Evolutionary conservation across 805 yeast genomes (phyloP).

Genomic region (Ogataea paraovalis): DNA sequence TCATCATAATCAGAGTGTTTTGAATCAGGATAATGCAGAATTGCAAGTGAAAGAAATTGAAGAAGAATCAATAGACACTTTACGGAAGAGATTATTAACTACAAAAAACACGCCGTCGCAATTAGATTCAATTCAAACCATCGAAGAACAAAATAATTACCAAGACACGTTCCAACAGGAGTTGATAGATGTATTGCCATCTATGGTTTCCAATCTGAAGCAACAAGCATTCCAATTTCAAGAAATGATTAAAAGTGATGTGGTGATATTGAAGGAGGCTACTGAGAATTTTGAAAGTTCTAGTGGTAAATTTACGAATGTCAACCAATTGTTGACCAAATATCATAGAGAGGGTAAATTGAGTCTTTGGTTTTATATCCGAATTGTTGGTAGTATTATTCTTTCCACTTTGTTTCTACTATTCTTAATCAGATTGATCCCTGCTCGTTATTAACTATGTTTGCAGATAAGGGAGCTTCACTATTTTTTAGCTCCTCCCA

Average conservation of each 20-base stretch:
- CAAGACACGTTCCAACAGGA: constrained; percentile 33
- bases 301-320: constrained; percentile 24
- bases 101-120: constrained; percentile 19
- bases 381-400: constrained; percentile 22
- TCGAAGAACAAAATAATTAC: constrained; percentile 25
- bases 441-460: constrained; percentile 32
- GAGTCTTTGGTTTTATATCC: constrained; percentile 31
- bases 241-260: constrained; percentile 30
- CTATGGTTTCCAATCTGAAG: constrained; percentile 28
- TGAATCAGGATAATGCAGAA: neutral
- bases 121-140: constrained; percentile 23
- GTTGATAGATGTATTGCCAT: constrained; percentile 28
- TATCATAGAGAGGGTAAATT: constrained; percentile 32
- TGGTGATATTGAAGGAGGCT: constrained; percentile 30
- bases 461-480: too few relatives aligned
- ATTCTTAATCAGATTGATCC: constrained; percentile 28
- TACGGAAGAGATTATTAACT: constrained; percentile 28
- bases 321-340: constrained; percentile 24
- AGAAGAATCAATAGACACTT: constrained; percentile 26
- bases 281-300: constrained; percentile 31
- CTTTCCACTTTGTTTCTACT: constrained; percentile 24
- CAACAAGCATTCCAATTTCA: constrained; percentile 32
- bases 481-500: too few relatives aligned
- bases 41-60: constrained; percentile 6
- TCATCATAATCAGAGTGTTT: neutral